phyloP scores from a whole-genome alignment of 225 moss, liverwort and hornwort genomes.

The Pseudisothecium myosuroides region DNA sequence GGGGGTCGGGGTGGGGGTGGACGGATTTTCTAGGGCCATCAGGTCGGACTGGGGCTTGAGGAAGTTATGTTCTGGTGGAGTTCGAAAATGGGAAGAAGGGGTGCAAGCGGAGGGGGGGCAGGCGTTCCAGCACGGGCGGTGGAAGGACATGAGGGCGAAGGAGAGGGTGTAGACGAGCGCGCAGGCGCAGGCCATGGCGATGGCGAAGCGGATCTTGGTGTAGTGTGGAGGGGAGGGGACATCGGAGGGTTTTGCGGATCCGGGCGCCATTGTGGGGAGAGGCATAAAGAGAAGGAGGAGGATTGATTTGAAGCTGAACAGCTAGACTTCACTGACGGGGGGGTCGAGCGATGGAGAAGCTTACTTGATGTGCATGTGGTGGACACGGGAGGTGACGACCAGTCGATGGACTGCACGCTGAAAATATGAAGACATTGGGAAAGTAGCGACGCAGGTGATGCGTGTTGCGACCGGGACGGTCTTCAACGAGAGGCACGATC shows the following conservation, averaged over 20 bases:
- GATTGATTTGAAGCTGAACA: background rate
- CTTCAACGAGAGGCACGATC: background rate
- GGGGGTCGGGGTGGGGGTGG: background rate
- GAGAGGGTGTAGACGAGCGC: slow-evolving; percentile 29
- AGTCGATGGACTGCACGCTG: background rate
- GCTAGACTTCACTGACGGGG: background rate
- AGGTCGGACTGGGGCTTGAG: background rate
- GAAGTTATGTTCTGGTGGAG: background rate
- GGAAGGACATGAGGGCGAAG: slow-evolving; percentile 21
- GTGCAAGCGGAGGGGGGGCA: slow-evolving; percentile 8
- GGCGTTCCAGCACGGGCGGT: slow-evolving; percentile 16
- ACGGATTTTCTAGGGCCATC: background rate
- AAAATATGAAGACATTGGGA: background rate
- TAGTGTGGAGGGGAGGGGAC: background rate
- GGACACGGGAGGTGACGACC: background rate
- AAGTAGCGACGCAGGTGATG: background rate
- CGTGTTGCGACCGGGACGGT: background rate
- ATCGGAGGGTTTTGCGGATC: background rate
- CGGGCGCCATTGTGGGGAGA: background rate
- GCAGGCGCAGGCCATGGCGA: slow-evolving; percentile 31
- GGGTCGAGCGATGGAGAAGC: background rate
- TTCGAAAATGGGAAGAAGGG: background rate
- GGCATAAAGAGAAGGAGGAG: background rate
- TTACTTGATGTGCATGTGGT: background rate
- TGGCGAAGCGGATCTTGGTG: slow-evolving; percentile 7